These are phyloP conservation scores for Dioscorea dumetorum DNA, from an alignment of 106 monocot genomes.

Conservation along the genomic window DNA sequence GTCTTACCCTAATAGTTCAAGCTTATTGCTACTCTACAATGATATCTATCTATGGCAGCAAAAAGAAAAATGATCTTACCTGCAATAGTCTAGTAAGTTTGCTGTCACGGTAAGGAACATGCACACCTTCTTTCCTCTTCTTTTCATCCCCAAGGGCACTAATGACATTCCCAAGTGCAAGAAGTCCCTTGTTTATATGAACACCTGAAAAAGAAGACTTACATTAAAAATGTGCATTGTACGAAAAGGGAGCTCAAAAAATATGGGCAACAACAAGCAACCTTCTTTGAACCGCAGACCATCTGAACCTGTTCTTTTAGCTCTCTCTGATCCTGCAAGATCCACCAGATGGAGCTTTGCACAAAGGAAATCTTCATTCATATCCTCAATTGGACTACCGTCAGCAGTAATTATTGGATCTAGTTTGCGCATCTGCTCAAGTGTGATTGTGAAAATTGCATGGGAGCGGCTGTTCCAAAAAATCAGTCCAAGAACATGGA, in stretches of 20 bases:
- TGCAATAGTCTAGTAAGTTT: conserved; percentile 95
- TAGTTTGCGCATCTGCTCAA: conserved; percentile 91
- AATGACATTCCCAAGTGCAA: conserved; percentile 98
- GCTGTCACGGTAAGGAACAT: conserved; percentile 99
- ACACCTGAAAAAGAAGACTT: conserved; percentile 47
- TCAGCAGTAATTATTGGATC: conserved; percentile 43
- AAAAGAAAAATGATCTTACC: conserved; percentile 18
- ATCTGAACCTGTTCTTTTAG: conserved; percentile 95
- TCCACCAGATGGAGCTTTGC: conserved; percentile 98
- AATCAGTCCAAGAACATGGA: no score
- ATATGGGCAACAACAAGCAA: conserved; percentile 5
- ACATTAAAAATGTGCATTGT: no score
- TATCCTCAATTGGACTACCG: conserved; percentile 57
- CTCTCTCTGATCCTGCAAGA: conserved; percentile 98
- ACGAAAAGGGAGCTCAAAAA: no score
- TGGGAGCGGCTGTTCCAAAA: conserved; percentile 69
- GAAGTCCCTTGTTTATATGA: conserved; percentile 91
- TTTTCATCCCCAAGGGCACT: conserved; percentile 99
- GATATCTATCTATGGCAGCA: no score
- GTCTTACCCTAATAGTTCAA: no score
- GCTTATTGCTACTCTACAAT: no score
- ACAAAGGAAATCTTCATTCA: conserved; percentile 83
- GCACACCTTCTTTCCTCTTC: conserved; percentile 88
- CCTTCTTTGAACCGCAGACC: conserved; percentile 98
- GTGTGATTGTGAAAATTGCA: conserved; percentile 98